Percentiles rank a stretch among this genome's conserved stretches.
phyloP scores from a whole-genome alignment of 768 basidiomycete species.

The Naematelia aurantialba region DNA sequence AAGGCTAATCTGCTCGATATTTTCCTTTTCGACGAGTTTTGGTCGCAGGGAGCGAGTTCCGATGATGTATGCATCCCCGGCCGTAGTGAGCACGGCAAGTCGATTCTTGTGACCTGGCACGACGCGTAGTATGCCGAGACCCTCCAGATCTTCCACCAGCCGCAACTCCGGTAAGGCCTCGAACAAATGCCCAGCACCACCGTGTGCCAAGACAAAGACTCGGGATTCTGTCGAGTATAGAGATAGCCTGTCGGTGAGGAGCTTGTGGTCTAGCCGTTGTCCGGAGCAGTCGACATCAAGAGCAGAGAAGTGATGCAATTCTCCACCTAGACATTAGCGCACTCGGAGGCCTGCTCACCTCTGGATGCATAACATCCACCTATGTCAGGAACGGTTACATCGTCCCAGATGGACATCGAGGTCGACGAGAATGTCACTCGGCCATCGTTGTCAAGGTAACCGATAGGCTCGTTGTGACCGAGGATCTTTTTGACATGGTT shows the following conservation, averaged over 20 bases:
- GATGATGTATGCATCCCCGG: constrained; percentile 26
- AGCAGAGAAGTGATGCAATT: constrained; percentile 10
- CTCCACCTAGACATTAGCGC: constrained; percentile 5
- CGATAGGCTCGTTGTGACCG: constrained; percentile 18
- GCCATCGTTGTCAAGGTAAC: constrained; percentile 15
- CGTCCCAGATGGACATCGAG: constrained; percentile 10
- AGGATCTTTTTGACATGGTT: constrained; percentile 10
- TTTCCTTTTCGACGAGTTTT: constrained; percentile 23
- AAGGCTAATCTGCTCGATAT: constrained; percentile 25
- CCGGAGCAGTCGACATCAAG: constrained; percentile 16
- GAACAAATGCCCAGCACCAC: constrained; percentile 15
- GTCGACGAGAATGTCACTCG: constrained; percentile 1
- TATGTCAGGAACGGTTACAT: constrained; percentile 20
- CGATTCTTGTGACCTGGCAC: constrained; percentile 21
- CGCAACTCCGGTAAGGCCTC: constrained; percentile 14
- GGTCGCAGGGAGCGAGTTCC: constrained; percentile 5
- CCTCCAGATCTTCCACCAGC: constrained; percentile 31
- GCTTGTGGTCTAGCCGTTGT: not conserved
- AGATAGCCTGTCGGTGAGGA: not conserved
- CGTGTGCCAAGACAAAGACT: constrained; percentile 14
- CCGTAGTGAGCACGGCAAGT: constrained; percentile 20
- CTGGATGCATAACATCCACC: constrained; percentile 17
- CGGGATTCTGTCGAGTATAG: constrained; percentile 32
- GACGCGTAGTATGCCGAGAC: constrained; percentile 12
- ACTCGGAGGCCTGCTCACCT: constrained; percentile 1